These are phyloP conservation scores for Exophiala oligosperma DNA, from an alignment of 2,329 filamentous ascomycete genomes.

Conservation along the genomic window DNA sequence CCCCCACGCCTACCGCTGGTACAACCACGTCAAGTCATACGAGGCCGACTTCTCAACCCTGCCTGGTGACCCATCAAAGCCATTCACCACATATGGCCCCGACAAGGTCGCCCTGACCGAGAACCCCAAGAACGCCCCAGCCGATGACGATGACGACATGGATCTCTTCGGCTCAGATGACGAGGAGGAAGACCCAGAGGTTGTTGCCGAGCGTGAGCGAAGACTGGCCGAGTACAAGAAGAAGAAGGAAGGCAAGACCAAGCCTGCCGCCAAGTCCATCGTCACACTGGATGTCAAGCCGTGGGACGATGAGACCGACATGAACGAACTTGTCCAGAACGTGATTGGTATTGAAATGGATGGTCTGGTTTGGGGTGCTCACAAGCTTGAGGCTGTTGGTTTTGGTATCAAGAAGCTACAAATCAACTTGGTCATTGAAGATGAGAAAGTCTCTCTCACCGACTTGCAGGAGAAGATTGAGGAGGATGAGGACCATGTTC, in stretches of 20 bases:
- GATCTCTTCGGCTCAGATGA: constrained; percentile 93
- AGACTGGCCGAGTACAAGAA: constrained; percentile 89
- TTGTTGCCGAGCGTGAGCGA: constrained; percentile 79
- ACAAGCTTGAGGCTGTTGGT: constrained; percentile 84
- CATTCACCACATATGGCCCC: constrained; percentile 87
- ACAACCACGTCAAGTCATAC: constrained; percentile 95
- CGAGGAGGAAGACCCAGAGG: constrained; percentile 91
- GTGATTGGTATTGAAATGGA: constrained; percentile 87
- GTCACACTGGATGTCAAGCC: constrained; percentile 97
- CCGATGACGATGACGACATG: constrained; percentile 71
- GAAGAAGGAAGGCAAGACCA: constrained; percentile 94
- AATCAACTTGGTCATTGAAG: constrained; percentile 96
- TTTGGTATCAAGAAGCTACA: constrained; percentile 99
- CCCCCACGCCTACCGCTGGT: constrained; percentile 95
- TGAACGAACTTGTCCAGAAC: constrained; percentile 74
- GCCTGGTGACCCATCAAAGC: constrained; percentile 85
- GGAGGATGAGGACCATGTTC: constrained; percentile 89
- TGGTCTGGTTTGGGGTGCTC: constrained; percentile 92
- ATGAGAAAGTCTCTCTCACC: constrained; percentile 87
- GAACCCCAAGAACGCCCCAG: constrained; percentile 83
- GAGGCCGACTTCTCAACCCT: constrained; percentile 90
- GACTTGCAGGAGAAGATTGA: constrained; percentile 87
- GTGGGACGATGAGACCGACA: constrained; percentile 97
- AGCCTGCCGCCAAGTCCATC: constrained; percentile 92
- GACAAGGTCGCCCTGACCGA: constrained; percentile 73